Base-by-base conservation (phyloP, 164 flowering plant species). In the Malania oleifera region DNA sequence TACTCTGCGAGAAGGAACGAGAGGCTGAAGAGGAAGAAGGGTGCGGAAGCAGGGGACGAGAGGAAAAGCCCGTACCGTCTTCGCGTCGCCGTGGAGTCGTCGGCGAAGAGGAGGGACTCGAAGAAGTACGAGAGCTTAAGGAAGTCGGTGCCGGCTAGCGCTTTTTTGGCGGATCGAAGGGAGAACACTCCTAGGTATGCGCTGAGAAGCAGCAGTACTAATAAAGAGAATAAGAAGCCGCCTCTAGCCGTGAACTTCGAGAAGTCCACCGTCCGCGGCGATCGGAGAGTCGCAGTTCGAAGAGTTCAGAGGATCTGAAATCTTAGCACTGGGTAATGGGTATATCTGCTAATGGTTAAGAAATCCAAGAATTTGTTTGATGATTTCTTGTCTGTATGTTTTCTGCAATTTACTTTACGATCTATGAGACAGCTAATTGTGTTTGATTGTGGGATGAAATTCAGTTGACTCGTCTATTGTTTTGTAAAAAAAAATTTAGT, bases 1-100 rank as follows among this genome's bases (percentile, higher is more conserved):
- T 91, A 91, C 66, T 76, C 93, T 3, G 89, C 91, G 1, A 76
- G 82, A 47, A 82, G 97, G 62, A 90, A 84, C 54, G 98, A 91
- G 73, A 80, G 87, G 79, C 75, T 87, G 63, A 87, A 70, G 73
- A 81, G 82, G 59, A 91, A 83, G 83, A 78, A 72, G 53, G 64
- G 73, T 14, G 50, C n/a, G n/a, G n/a, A 67, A 38, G 60, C 56
- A n/a, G 83, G 52, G 58, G 74, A 60, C 11, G 77, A 65, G 46
- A 64, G 59, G 47, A 74, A 62, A 47, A 38, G 61, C 11, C 54
- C 60, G 12, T 67, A 70, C 55, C 69, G 70, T 54, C 78, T 82
- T 1, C 82, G 89, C 1, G 87, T 84, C 0, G 74, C 64, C n/a
- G 73, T 76, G 25, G 91, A 83, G 35, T 66, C 50, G 13, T 13